phyloP scores from a whole-genome alignment of 148 eudicot genomes.

The Rhododendron henanense region DNA sequence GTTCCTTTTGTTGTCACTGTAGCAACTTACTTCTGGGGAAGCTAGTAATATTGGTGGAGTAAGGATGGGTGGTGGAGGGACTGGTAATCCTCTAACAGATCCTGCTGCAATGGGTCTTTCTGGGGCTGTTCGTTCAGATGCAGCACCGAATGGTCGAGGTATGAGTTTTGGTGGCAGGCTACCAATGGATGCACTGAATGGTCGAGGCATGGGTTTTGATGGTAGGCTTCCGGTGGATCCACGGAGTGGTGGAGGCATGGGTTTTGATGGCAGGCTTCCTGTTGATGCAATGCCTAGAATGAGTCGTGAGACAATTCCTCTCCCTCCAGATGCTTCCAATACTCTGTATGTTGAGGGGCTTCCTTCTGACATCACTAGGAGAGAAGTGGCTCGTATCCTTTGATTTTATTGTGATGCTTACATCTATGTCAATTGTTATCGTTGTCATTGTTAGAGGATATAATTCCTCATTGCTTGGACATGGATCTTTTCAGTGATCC shows the following conservation, averaged over 20 bases:
- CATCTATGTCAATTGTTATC: neutral
- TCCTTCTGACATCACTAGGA: slow-evolving; percentile 55
- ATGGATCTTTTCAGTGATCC: neutral
- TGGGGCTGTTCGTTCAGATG: slow-evolving; percentile 33
- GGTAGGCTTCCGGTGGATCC: slow-evolving; percentile 39
- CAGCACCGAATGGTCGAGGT: slow-evolving; percentile 41
- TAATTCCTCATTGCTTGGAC: neutral
- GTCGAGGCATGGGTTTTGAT: slow-evolving; percentile 40
- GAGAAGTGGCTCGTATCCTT: slow-evolving; percentile 94
- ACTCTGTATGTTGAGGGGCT: slow-evolving; percentile 71
- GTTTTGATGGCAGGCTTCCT: slow-evolving; percentile 33
- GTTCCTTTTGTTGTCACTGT: slow-evolving; percentile 14
- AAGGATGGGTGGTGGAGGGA: slow-evolving; percentile 33
- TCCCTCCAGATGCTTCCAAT: slow-evolving; percentile 64
- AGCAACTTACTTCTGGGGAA: slow-evolving; percentile 51
- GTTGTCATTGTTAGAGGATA: neutral
- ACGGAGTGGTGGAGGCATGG: slow-evolving; percentile 44
- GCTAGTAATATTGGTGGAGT: slow-evolving; percentile 30
- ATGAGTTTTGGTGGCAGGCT: slow-evolving; percentile 35
- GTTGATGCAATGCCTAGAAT: slow-evolving; percentile 43
- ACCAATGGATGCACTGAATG: slow-evolving; percentile 39
- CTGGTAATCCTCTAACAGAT: slow-evolving; percentile 33
- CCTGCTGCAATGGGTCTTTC: slow-evolving; percentile 35
- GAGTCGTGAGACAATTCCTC: slow-evolving; percentile 43
- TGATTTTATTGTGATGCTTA: neutral